Evolutionary conservation across 2,329 filamentous ascomycete species (phyloP), one percentile per base, ranked within the genome.

Genomic region (Ceratocystis alfenasii): DNA sequence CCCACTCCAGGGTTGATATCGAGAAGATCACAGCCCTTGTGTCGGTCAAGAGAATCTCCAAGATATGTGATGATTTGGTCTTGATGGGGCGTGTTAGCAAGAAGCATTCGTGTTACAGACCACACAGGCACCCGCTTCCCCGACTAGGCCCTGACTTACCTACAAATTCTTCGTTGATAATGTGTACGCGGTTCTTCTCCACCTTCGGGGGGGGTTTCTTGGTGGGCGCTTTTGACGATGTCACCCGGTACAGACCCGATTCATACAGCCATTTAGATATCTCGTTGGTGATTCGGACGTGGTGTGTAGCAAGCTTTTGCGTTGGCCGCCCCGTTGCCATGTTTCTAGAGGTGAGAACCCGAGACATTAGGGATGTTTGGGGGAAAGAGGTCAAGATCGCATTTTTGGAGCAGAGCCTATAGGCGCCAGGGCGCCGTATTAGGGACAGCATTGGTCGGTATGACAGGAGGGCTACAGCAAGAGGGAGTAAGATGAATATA

Each of bases 1-100:
- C 91, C 90, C 0, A 78, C 77, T 15, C 91, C 91, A 0, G 93
- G 93, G 73, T 92, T 90, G 66, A 96, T 78, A 72, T 97, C 93
- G 71, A 99, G 78, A 57, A 97, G 81, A 71, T 95, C 91, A 75
- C 92, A 91, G 65, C 89, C 89, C 62, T 79, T 77, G 74, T 94
- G 87, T 57, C 84, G 82, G 44, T 83, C 77, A 20, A 97, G 80
- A 2, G 84, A 85, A 0, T 82, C 81, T 1, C 82, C 83, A n/a
- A 95, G 76, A 68, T 89, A 89, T 5, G 83, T 73, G 59, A 95
- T 71, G 15, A 88, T 77, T 70, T 93, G 86, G 72, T 90, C 88
- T 86, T 63, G 15, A 57, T 5, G 6, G 8, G 2, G 4, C 12
- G 12, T 41, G 28, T 57, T 57, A 57, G 53, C 53, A 7, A 30